Evolutionary conservation across 148 eudicot species (phyloP).

Genomic region (Fagopyrum esculentum): DNA sequence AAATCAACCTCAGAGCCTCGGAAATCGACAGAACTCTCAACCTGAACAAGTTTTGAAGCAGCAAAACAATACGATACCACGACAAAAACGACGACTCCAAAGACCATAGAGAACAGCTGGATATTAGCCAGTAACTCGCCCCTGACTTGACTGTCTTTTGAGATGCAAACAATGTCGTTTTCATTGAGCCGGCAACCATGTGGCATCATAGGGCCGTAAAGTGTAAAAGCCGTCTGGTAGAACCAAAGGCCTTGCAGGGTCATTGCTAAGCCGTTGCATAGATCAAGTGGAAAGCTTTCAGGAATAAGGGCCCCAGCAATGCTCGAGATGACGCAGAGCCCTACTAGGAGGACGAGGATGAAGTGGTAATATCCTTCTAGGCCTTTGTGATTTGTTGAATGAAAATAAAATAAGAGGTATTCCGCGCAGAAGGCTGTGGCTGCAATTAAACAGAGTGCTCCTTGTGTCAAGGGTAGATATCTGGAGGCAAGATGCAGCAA

Average conservation of each 20-base stretch:
- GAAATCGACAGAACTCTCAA: conserved; percentile 10
- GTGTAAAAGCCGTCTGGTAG: conserved; percentile 85
- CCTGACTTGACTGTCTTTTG: conserved; percentile 33
- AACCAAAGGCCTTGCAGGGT: conserved; percentile 96
- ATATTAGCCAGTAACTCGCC: conserved; percentile 80
- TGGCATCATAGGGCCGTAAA: conserved; percentile 93
- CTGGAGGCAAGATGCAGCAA: conserved; percentile 31
- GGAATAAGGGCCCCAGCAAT: conserved; percentile 64
- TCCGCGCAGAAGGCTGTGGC: conserved; percentile 85
- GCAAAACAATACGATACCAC: conserved; percentile 39
- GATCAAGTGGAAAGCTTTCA: conserved; percentile 67
- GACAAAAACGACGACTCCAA: conserved; percentile 36
- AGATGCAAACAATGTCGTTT: conserved; percentile 41
- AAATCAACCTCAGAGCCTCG: not conserved
- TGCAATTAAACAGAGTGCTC: conserved; percentile 63
- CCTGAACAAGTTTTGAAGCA: conserved; percentile 31
- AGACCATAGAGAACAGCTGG: conserved; percentile 62
- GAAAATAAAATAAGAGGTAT: conserved; percentile 77
- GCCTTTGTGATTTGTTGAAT: conserved; percentile 83
- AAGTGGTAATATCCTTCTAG: conserved; percentile 92
- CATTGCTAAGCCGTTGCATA: conserved; percentile 57
- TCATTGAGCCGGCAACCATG: conserved; percentile 53
- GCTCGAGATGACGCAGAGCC: conserved; percentile 48
- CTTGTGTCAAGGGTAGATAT: conserved; percentile 68
- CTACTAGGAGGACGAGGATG: conserved; percentile 68